Base-by-base conservation (phyloP, 352 stramenopile species). In the Nothophytophthora sp. region DNA sequence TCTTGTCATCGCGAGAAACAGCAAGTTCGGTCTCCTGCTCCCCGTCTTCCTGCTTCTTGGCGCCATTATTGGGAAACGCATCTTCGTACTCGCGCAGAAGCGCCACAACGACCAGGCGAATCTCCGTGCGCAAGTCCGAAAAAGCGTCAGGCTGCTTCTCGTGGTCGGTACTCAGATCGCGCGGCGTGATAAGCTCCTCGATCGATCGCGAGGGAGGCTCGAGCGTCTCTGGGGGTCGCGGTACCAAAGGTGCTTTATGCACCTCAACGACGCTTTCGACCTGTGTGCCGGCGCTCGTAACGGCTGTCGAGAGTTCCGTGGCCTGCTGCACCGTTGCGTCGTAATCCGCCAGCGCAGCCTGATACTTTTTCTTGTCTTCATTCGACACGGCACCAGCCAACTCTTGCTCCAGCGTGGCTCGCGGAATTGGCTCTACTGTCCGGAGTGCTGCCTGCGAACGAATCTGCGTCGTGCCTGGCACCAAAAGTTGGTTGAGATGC, bases 311-410 rank as follows among this genome's bases (percentile, higher is more conserved):
- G 18, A 86, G 43, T 1, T 51, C 28, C 8, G 39, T 35, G 16
- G 59, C 54, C 18, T 68, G 49, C 25, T 77, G 60, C 15, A 67
- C 43, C 36, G 60, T 63, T 3, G 60, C 38, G 13, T 92, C 80
- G 51, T 88, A 92, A 16, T 93, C 83, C 35, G 56, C 73, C 24
- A 93, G 23, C 13, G 78, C 61, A 18, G 62, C 48, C 33, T 92
- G 83, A 3, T 85, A 43, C 30, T 78, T 81, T 60, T 89, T 93
- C 59, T 90, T 93, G 18, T 93, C 83, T 18, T 93, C 83, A 30
- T 71, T 78, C 9, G 74, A 72, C 13, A 63, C 28, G 1, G 75
- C 59, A 34, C n/a, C 43, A 16, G 70, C 65, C 2, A 92, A 44
- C 25, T 86, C 75, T 37, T 88, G 74, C 52, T 93, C 83, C 2